Base-by-base conservation (phyloP, 768 basidiomycete genomes). In the Sporobolomyces roseus region DNA sequence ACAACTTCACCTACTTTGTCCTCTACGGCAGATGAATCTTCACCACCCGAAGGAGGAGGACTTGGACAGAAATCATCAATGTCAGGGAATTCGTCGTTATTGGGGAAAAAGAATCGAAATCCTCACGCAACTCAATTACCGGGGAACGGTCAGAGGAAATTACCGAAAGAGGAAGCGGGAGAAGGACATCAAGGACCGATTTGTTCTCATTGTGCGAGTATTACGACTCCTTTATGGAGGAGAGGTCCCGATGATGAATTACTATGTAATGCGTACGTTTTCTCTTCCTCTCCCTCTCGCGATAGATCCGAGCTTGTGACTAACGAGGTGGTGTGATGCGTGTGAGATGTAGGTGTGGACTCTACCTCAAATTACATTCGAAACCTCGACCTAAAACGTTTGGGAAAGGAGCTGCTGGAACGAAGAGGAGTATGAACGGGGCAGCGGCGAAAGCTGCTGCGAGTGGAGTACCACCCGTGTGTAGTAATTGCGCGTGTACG, bases 311-410 rank as follows among this genome's bases (percentile, higher is more conserved):
- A n/a, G 17, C 29, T 48, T n/a, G 5, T 35, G 14, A 2, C 38
- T 41, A 17, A 41, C 38, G 9, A 9, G 9, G 10, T n/a, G 2
- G 7, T 60, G 21, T 30, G 30, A 9, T 19, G 7, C n/a, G n/a
- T n/a, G n/a, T n/a, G n/a, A n/a, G n/a, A 14, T 30, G 35, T 55
- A 72, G 71, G 17, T 96, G 93, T 78, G 92, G 93, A 5, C 80
- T 96, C 72, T 96, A 93, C 82, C 93, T 85, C 90, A 97, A 97
- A 86, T 81, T 98, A 45, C 94, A 98, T 76, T 92, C 92, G 53
- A 93, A 97, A 56, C 90, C 93, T 9, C 85, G 94, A 61, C 94
- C 94, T 12, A 81, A 94, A 71, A 93, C 92, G 45, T 84, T 98
- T 69, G 96, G 96, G 84, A 97, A 93, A 49, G 91, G 97, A 78